Evolutionary conservation across 2,329 filamentous ascomycete genomes (phyloP).

Genomic region (Epichloe bromicola): DNA sequence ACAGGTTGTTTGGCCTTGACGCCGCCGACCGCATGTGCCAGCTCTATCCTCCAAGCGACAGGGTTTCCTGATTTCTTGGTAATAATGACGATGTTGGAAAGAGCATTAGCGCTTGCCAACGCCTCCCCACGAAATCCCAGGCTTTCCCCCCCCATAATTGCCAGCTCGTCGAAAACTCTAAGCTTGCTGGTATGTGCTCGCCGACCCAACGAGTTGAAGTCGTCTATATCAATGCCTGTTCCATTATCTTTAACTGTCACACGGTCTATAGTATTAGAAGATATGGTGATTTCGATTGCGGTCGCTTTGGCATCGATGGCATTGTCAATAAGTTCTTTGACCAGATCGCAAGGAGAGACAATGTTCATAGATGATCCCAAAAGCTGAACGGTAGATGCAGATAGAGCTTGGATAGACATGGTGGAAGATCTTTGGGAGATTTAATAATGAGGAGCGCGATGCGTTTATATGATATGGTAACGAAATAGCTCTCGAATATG

Average conservation of each 20-base stretch:
- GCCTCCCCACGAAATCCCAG: conserved; percentile 71
- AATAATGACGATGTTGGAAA: conserved; percentile 47
- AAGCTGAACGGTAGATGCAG: conserved; percentile 35
- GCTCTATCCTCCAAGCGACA: conserved; percentile 37
- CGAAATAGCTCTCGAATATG: background rate
- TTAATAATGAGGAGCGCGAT: background rate
- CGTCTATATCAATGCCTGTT: conserved; percentile 50
- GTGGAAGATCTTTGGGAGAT: background rate
- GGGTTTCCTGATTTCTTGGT: conserved; percentile 50
- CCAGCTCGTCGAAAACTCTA: conserved; percentile 47
- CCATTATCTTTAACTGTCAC: conserved; percentile 65
- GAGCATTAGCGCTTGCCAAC: conserved; percentile 48
- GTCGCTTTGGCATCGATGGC: conserved; percentile 59
- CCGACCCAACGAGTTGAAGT: conserved; percentile 49
- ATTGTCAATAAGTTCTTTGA: conserved; percentile 72
- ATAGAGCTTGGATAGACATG: conserved; percentile 39
- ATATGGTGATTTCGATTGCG: conserved; percentile 50
- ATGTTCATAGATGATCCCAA: conserved; percentile 50
- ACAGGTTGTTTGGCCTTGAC: conserved; percentile 17
- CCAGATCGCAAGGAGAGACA: conserved; percentile 43
- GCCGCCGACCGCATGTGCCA: conserved; percentile 24
- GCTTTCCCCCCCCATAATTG: conserved; percentile 38
- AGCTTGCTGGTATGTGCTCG: conserved; percentile 67
- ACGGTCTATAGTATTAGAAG: conserved; percentile 52
- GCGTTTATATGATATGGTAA: background rate